Evolutionary conservation across 805 yeast genomes (phyloP).

Genomic region (Candida koratica): DNA sequence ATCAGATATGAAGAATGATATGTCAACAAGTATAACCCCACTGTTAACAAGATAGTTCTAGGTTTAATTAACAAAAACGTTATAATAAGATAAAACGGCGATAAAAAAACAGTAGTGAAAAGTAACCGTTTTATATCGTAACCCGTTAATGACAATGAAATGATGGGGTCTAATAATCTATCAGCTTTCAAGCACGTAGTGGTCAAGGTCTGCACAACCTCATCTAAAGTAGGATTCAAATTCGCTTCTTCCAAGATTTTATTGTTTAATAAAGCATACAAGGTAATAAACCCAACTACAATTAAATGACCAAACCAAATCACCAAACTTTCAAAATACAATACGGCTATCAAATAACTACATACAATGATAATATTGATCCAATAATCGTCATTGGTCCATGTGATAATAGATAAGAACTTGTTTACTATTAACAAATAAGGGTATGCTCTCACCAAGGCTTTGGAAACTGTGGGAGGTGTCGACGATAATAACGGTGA

Average conservation of each 20-base stretch:
- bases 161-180: conserved; percentile 73
- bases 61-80: conserved; percentile 71
- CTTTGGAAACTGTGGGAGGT: conserved; percentile 86
- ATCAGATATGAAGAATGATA: conserved; percentile 86
- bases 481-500: conserved; percentile 85
- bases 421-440: conserved; percentile 72
- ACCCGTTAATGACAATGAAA: conserved; percentile 65
- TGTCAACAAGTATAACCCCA: conserved; percentile 62
- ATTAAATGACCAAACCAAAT: conserved; percentile 81
- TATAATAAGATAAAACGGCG: conserved; percentile 76
- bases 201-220: conserved; percentile 72
- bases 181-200: conserved; percentile 74
- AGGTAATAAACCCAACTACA: conserved; percentile 56
- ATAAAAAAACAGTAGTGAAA: conserved; percentile 77
- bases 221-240: conserved; percentile 78
- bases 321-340: conserved; percentile 76
- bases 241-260: conserved; percentile 56
- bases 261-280: conserved; percentile 56
- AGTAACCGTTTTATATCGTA: conserved; percentile 76
- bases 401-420: conserved; percentile 68
- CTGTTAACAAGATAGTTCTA: conserved; percentile 53
- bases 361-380: conserved; percentile 60
- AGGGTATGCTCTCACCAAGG: conserved; percentile 80
- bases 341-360: conserved; percentile 51
- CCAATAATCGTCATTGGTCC: conserved; percentile 89